A percentile compares a stretch with the other conserved stretches of the same genome.
Conservation (phyloP, 352 stramenopile genomes). For the Ophiocytium majus region DNA sequence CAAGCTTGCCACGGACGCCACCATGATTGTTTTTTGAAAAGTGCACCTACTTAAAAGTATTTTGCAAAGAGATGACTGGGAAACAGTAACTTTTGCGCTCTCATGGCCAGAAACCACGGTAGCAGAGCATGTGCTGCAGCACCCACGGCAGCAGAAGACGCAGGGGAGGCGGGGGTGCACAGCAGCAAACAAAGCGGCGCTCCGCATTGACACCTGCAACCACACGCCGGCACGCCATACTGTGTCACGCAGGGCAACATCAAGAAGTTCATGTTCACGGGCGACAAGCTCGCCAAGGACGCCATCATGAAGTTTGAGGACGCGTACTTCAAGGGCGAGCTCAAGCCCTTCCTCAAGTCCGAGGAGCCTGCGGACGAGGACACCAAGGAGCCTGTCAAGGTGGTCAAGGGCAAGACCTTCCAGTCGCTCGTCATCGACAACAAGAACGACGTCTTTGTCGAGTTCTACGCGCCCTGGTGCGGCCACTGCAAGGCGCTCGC, state of each 20-base stretch:
- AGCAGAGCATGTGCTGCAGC: too few species aligned
- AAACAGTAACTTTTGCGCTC: too few species aligned
- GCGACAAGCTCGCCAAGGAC: conserved; percentile 33
- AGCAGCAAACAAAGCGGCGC: too few species aligned
- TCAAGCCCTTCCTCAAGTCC: conserved; percentile 85
- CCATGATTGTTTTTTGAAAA: too few species aligned
- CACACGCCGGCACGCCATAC: too few species aligned
- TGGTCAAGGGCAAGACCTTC: conserved; percentile 86
- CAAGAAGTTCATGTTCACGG: conserved; percentile 77
- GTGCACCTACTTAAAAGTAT: too few species aligned
- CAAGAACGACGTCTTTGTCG: conserved; percentile 60
- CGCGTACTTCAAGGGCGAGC: conserved; percentile 69
- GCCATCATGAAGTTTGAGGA: conserved; percentile 30
- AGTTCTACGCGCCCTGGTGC: conserved; percentile 64
- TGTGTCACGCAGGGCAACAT: conserved; percentile 72
- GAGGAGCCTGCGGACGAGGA: conserved; percentile 76
- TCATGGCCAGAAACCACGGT: too few species aligned
- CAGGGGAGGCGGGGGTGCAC: too few species aligned
- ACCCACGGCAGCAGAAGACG: too few species aligned
- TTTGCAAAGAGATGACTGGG: too few species aligned
- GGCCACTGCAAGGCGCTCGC: conserved; percentile 65
- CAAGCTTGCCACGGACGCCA: too few species aligned
- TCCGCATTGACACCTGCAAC: too few species aligned
- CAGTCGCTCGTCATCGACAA: conserved; percentile 77
- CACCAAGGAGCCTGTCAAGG: conserved; percentile 78